These are phyloP conservation scores for Vanilla planifolia DNA, from an alignment of 106 monocot species.

Conservation along the genomic window DNA sequence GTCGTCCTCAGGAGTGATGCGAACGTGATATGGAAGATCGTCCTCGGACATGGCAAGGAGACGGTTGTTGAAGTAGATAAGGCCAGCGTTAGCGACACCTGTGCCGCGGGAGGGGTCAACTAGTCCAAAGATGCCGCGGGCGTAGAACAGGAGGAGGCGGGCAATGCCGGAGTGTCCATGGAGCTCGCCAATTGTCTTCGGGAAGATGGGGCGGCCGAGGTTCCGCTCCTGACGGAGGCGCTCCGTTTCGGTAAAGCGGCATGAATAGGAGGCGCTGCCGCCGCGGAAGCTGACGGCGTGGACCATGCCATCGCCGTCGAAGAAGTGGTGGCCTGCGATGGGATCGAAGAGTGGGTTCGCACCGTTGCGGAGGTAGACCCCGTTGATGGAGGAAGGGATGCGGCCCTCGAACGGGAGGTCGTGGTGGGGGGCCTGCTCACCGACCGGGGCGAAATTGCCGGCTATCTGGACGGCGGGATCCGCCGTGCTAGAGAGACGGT, in stretches of 20 bases:
- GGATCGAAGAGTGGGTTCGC: conserved; percentile 54
- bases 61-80: conserved; percentile 62
- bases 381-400: conserved; percentile 43
- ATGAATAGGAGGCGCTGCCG: conserved; percentile 56
- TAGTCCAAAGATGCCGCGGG: conserved; percentile 48
- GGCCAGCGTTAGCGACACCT: conserved; percentile 83
- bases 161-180: conserved; percentile 86
- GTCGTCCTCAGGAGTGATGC: conserved; percentile 36
- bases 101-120: conserved; percentile 46
- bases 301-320: conserved; percentile 79
- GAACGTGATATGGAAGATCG: conserved; percentile 78
- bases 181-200: conserved; percentile 82
- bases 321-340: conserved; percentile 55
- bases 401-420: conserved; percentile 40
- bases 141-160: conserved; percentile 58
- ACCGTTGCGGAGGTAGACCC: conserved; percentile 64
- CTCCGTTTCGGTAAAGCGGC: conserved; percentile 72
- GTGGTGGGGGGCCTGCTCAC: conserved; percentile 27
- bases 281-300: conserved; percentile 44
- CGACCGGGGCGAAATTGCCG: conserved; percentile 70
- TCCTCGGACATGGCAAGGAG: conserved; percentile 94
- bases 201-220: conserved; percentile 67
- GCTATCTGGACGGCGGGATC: conserved; percentile 69
- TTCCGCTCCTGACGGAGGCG: conserved; percentile 53
- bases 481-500: conserved; percentile 32